Base-by-base conservation (phyloP, 495 filamentous ascomycete species). In the Corynascus novoguineensis region DNA sequence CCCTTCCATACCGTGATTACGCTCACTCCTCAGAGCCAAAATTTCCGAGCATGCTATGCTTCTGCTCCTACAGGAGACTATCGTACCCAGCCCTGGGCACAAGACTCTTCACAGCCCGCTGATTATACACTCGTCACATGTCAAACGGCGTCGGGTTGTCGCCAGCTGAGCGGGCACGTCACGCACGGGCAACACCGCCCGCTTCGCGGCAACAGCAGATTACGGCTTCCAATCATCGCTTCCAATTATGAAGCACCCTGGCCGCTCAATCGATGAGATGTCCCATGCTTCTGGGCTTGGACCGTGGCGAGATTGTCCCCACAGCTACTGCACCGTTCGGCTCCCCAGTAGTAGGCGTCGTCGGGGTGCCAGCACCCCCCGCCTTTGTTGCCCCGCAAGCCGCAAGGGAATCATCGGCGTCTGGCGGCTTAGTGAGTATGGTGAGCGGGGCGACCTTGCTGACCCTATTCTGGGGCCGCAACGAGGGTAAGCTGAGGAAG, bases 281-380 rank as follows among this genome's bases (percentile, higher is more conserved):
- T n/a, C 61, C 66, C 63, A 77, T 72, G 25, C 69, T 64, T 19
- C 64, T 66, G 7, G 75, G 75, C 41, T 73, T 73, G 12, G 74
- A 75, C 17, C 53, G 64, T 3, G 75, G 74, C 7, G 75, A 77
- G 38, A 77, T 72, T 0, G 75, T 76, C n/a, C 63, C 62, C 6
- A 41, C 28, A 14, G 64, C 29, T 53, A 37, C 19, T 46, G 21
- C n/a, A n/a, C n/a, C 25, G 19, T 34, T 28, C n/a, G 2, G 17
- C 22, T 17, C 28, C n/a, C 22, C 46, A 8, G 28, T 22, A 0
- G 46, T 22, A 0, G 46, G 46, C 17, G 46, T 49, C 28, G 15
- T 32, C 6, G 46, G 46, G 4, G 17, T 5, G 12, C 8, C 35
- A 3, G 44, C 24, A 21, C 12, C 21, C 37, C 17, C 12, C 15